These are phyloP conservation scores for Fulvia fulva DNA, from an alignment of 2,329 filamentous ascomycete genomes.

Conservation along the genomic window DNA sequence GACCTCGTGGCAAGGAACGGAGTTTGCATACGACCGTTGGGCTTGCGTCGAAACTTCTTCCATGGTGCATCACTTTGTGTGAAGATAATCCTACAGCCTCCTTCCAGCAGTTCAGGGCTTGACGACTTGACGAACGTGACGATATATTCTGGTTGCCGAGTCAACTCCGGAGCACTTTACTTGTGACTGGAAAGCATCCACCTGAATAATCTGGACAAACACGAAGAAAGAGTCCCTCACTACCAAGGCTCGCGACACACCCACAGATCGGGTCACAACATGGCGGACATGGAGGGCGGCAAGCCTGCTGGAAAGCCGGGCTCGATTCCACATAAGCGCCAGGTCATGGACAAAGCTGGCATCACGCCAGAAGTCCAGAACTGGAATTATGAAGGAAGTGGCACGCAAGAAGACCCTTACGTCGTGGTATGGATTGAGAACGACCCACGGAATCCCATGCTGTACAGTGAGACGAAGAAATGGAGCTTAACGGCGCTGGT, in stretches of 20 bases:
- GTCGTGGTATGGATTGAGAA: slow-evolving; percentile 62
- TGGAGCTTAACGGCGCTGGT: slow-evolving; percentile 63
- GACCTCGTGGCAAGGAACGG: not conserved
- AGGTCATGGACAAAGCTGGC: slow-evolving; percentile 33
- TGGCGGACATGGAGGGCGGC: slow-evolving; percentile 31
- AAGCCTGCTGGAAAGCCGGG: slow-evolving; percentile 11
- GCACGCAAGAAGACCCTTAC: slow-evolving; percentile 65
- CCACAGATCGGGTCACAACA: slow-evolving; percentile 5
- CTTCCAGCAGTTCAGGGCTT: not conserved
- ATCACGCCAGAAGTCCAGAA: slow-evolving; percentile 34
- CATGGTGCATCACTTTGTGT: not conserved
- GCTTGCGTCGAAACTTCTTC: not conserved
- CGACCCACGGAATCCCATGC: slow-evolving; percentile 65
- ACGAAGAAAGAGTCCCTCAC: not conserved
- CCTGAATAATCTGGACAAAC: not conserved
- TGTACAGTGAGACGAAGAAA: slow-evolving; percentile 55
- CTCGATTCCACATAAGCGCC: slow-evolving; percentile 28
- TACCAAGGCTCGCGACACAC: not conserved
- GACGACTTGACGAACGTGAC: not conserved
- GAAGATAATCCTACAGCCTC: not conserved
- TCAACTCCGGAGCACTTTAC: not conserved
- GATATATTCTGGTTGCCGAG: not conserved
- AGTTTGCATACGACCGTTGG: not conserved
- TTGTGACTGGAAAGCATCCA: not conserved
- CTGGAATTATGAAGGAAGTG: slow-evolving; percentile 38